Percentiles rank a stretch among this genome's conserved stretches.
Evolutionary conservation across 345 rosid species (phyloP).

Genomic region (Mangifera indica): DNA sequence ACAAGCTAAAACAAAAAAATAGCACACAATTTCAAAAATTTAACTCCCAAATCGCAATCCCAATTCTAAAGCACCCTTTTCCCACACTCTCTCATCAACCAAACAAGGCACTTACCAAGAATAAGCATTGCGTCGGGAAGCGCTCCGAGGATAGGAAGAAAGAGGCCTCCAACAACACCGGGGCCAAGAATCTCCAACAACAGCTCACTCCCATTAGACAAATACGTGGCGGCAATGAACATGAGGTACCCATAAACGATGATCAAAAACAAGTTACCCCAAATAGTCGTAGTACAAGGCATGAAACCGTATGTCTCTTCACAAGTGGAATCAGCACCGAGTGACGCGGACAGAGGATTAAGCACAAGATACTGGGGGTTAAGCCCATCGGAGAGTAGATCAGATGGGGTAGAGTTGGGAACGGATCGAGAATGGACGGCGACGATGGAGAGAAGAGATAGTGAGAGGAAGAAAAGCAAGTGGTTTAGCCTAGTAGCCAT

Average conservation of each 20-base stretch:
- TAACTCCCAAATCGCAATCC: not conserved
- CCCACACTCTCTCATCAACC: not conserved
- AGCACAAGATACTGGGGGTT: constrained; percentile 21
- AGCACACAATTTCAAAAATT: not conserved
- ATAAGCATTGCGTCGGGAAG: constrained; percentile 99
- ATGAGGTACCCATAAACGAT: constrained; percentile 74
- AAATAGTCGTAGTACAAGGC: constrained; percentile 79
- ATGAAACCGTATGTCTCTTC: constrained; percentile 92
- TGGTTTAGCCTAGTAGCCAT: constrained; percentile 6
- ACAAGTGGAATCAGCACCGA: constrained; percentile 44
- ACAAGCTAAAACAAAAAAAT: not conserved
- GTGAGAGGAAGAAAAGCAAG: constrained; percentile 24
- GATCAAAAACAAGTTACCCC: constrained; percentile 78
- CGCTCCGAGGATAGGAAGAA: constrained; percentile 91
- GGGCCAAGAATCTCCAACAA: constrained; percentile 91
- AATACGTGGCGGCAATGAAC: constrained; percentile 75
- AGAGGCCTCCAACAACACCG: constrained; percentile 88
- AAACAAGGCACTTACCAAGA: constrained; percentile 49
- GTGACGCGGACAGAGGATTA: constrained; percentile 8
- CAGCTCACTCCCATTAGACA: constrained; percentile 88
- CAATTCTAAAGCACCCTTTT: not conserved
- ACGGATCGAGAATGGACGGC: constrained; percentile 45
- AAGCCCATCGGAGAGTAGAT: constrained; percentile 65
- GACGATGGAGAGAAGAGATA: constrained; percentile 24
- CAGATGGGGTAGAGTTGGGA: constrained; percentile 15